phyloP scores from a whole-genome alignment of 2,329 filamentous ascomycete genomes.

The Fusarium sulawesiense region DNA sequence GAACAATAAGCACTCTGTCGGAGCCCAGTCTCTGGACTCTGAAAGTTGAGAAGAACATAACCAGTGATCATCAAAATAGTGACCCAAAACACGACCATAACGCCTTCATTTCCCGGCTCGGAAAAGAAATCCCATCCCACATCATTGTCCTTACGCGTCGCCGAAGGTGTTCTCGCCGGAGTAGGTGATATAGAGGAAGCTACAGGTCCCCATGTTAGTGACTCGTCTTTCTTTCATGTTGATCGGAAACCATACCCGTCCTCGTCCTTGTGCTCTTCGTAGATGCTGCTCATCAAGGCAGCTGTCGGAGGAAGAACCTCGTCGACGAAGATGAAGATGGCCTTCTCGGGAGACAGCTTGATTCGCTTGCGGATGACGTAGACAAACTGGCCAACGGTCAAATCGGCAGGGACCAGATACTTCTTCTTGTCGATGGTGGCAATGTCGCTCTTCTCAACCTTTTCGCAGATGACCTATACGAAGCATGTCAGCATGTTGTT shows the following conservation, averaged over 20 bases:
- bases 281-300: slow-evolving; percentile 98
- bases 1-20: slow-evolving; percentile 40
- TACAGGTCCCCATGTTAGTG: slow-evolving; percentile 52
- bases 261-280: slow-evolving; percentile 96
- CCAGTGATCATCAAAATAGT: slow-evolving; percentile 44
- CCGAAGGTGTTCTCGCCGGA: slow-evolving; percentile 99
- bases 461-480: slow-evolving; percentile 94
- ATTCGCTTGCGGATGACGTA: slow-evolving; percentile 99
- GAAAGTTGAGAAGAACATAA: slow-evolving; percentile 45
- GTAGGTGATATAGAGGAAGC: slow-evolving; percentile 99
- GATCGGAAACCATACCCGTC: slow-evolving; percentile 65
- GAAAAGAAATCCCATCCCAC: slow-evolving; percentile 34
- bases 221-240: background rate
- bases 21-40: slow-evolving; percentile 32
- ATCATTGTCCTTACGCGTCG: slow-evolving; percentile 44
- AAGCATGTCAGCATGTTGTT: slow-evolving; percentile 82
- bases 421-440: slow-evolving; percentile 99
- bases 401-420: slow-evolving; percentile 95
- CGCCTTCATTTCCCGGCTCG: slow-evolving; percentile 50
- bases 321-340: slow-evolving; percentile 99
- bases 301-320: slow-evolving; percentile 97
- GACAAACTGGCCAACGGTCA: slow-evolving; percentile 99
- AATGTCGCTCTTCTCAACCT: slow-evolving; percentile 99
- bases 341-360: slow-evolving; percentile 99
- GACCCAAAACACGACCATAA: slow-evolving; percentile 50